Conservation (phyloP, 129 eudicot genomes). For the Lonicera japonica region DNA sequence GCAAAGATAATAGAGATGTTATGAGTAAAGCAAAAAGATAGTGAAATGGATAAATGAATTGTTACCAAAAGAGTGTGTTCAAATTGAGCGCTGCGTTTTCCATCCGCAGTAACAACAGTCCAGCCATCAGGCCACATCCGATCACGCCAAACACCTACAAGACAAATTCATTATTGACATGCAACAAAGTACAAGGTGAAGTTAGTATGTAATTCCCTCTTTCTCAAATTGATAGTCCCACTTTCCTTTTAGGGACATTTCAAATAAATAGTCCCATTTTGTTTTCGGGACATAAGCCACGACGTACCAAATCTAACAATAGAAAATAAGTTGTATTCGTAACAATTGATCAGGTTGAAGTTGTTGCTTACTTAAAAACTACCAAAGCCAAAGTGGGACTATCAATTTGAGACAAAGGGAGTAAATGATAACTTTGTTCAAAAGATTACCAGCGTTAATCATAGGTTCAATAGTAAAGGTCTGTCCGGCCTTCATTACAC, state of each 20-base stretch:
- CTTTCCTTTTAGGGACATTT: no score
- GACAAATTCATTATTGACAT: neutral
- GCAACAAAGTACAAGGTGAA: neutral
- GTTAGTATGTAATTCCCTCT: no score
- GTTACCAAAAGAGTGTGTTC: conserved; percentile 93
- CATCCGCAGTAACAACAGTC: conserved; percentile 95
- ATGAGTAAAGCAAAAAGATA: neutral
- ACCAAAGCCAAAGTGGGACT: no score
- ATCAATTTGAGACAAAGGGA: no score
- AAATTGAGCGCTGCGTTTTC: conserved; percentile 96
- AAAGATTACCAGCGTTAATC: conserved; percentile 67
- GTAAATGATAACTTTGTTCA: neutral
- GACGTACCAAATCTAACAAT: no score
- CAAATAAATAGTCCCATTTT: no score
- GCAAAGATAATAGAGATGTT: no score
- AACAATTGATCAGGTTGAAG: no score
- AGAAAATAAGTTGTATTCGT: no score
- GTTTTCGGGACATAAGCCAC: no score
- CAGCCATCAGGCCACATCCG: conserved; percentile 99
- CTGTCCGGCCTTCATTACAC: conserved; percentile 99
- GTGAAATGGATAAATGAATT: neutral
- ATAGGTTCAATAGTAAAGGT: conserved; percentile 95
- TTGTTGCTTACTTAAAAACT: no score
- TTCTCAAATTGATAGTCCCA: no score
- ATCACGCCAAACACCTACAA: conserved; percentile 91